Evolutionary conservation across 371 early-diverging fungal genomes (phyloP).

Genomic region (Syncephalastrum sp.): DNA sequence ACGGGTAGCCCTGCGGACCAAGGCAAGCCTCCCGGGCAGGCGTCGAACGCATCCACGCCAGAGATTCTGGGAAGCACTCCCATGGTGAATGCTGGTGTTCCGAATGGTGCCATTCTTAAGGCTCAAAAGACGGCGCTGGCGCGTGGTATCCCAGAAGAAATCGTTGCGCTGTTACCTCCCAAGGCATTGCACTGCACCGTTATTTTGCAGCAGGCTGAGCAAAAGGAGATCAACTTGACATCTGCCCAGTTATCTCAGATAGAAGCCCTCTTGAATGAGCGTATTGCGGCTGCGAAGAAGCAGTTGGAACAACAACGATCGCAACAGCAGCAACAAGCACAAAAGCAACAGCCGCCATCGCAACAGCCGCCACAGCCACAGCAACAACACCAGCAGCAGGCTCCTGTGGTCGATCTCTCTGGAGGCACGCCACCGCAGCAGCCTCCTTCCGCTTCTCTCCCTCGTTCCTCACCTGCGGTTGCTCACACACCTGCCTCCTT

Average conservation of each 20-base stretch:
- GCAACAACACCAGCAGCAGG: slow-evolving; percentile 2
- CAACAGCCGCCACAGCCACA: slow-evolving; percentile 16
- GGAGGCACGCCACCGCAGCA: no score
- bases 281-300: slow-evolving; percentile 25
- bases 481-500: neutral
- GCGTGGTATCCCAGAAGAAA: slow-evolving; percentile 33
- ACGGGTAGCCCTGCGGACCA: no score
- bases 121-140: slow-evolving; percentile 33
- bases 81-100: no score
- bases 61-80: no score
- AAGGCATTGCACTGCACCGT: slow-evolving; percentile 35
- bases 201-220: slow-evolving; percentile 31
- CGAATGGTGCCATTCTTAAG: slow-evolving; percentile 15
- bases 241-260: slow-evolving; percentile 29
- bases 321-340: slow-evolving; percentile 10
- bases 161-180: slow-evolving; percentile 28
- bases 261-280: slow-evolving; percentile 26
- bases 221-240: slow-evolving; percentile 21
- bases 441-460: no score
- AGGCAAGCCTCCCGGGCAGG: no score
- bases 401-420: no score
- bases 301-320: slow-evolving; percentile 11
- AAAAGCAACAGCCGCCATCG: slow-evolving; percentile 16
- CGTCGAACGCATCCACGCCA: no score
- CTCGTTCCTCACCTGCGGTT: no score